Percentiles rank a stretch among this genome's conserved stretches.
Conservation (phyloP, 768 basidiomycete species). For the Boletus sp. region DNA sequence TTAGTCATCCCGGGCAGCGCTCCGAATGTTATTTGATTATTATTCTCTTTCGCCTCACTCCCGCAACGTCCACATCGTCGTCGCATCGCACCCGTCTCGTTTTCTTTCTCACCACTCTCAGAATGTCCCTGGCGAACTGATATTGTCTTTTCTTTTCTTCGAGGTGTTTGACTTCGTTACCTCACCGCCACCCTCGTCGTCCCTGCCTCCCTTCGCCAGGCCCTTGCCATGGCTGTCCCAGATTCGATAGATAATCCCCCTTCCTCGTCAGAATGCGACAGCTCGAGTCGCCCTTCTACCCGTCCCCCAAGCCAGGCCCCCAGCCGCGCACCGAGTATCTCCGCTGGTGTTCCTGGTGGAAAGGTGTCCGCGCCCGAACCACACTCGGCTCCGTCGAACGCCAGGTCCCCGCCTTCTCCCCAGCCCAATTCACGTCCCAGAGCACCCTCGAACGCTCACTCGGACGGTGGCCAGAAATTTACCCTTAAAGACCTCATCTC, state of each 20-base stretch:
- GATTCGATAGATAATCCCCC: slow-evolving; percentile 45
- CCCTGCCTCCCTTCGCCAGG: slow-evolving; percentile 13
- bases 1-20: slow-evolving; percentile 23
- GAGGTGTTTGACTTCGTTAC: not conserved
- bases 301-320: slow-evolving; percentile 54
- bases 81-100: slow-evolving; percentile 2
- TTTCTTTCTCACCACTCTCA: not conserved
- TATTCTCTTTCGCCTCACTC: slow-evolving; percentile 11
- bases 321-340: slow-evolving; percentile 39
- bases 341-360: slow-evolving; percentile 38
- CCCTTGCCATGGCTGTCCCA: slow-evolving; percentile 34
- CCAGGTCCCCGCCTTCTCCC: slow-evolving; percentile 17
- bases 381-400: slow-evolving; percentile 21
- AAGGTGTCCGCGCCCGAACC: slow-evolving; percentile 31
- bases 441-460: slow-evolving; percentile 47
- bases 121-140: slow-evolving; percentile 15
- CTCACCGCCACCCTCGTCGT: not conserved
- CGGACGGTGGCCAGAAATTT: slow-evolving; percentile 70
- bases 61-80: slow-evolving; percentile 14
- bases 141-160: not conserved
- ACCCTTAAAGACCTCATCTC: slow-evolving; percentile 78
- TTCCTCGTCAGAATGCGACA: slow-evolving; percentile 55
- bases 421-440: slow-evolving; percentile 30
- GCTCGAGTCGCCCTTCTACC: slow-evolving; percentile 59
- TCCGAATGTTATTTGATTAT: slow-evolving; percentile 4